Conservation (phyloP, 108 stramenopile species). For the Fragilariopsis cylindrus region DNA sequence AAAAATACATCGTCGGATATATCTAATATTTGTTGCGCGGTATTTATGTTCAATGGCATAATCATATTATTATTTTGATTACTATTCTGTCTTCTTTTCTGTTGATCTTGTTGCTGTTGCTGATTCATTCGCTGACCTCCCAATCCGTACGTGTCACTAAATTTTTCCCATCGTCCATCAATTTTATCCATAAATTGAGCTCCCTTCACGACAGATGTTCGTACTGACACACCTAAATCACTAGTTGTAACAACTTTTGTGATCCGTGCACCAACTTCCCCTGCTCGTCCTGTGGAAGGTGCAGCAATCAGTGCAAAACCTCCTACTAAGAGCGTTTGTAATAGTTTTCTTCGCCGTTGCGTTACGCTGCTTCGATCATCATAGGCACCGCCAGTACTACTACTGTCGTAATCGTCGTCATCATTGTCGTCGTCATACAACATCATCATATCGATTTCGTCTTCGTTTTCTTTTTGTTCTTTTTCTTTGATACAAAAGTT, state of each 20-base stretch:
- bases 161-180: slow-evolving; percentile 79
- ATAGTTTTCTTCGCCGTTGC: not conserved
- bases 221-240: slow-evolving; percentile 60
- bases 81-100: not conserved
- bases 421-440: no score
- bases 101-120: slow-evolving; percentile 25
- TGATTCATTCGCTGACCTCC: slow-evolving; percentile 56
- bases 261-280: slow-evolving; percentile 58
- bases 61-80: slow-evolving; percentile 5
- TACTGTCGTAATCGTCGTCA: no score
- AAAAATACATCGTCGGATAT: slow-evolving; percentile 45
- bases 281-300: slow-evolving; percentile 26
- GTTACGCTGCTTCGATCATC: no score
- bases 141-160: slow-evolving; percentile 68
- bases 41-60: slow-evolving; percentile 33
- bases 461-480: no score
- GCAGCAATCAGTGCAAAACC: not conserved
- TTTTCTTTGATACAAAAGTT: no score
- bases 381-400: no score
- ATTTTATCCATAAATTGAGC: slow-evolving; percentile 77
- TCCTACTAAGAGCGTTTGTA: not conserved
- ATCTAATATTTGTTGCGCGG: slow-evolving; percentile 40
- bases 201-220: slow-evolving; percentile 71
- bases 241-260: slow-evolving; percentile 55
- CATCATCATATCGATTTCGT: no score